phyloP scores from a whole-genome alignment of 768 basidiomycete species.

The Dacryopinax primogenitus region DNA sequence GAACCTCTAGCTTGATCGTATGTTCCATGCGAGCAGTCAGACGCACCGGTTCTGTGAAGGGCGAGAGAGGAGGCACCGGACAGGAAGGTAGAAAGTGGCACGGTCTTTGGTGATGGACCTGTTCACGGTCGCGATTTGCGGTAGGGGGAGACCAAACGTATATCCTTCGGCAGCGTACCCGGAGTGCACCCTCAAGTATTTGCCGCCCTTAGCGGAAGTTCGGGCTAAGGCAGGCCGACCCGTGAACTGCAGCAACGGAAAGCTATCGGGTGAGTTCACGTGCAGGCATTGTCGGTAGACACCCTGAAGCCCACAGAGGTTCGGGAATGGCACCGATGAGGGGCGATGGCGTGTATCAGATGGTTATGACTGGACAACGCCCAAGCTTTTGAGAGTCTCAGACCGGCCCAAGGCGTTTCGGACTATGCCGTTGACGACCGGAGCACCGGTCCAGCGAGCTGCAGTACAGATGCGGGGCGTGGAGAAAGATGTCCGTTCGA shows the following conservation, averaged over 20 bases:
- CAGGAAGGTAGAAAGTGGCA: neutral
- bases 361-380: neutral
- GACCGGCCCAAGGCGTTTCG: neutral
- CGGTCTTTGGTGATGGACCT: neutral
- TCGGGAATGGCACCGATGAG: neutral
- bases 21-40: neutral
- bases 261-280: neutral
- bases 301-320: neutral
- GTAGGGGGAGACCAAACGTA: neutral
- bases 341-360: neutral
- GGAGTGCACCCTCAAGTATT: neutral
- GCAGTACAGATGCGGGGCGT: too few relatives aligned
- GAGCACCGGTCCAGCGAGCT: too few relatives aligned
- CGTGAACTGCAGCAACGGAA: neutral
- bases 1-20: slow-evolving; percentile 4
- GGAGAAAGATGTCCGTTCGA: neutral
- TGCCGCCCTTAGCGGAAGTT: neutral
- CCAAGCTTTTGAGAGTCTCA: neutral
- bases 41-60: neutral
- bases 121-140: neutral
- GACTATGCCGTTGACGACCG: neutral
- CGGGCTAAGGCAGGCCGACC: neutral
- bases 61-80: neutral
- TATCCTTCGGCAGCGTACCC: neutral
- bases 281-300: neutral